A percentile compares a stretch with the other conserved stretches of the same genome.
Evolutionary conservation across 441 rosid genomes (phyloP).

Genomic region (Lepidium campestre): DNA sequence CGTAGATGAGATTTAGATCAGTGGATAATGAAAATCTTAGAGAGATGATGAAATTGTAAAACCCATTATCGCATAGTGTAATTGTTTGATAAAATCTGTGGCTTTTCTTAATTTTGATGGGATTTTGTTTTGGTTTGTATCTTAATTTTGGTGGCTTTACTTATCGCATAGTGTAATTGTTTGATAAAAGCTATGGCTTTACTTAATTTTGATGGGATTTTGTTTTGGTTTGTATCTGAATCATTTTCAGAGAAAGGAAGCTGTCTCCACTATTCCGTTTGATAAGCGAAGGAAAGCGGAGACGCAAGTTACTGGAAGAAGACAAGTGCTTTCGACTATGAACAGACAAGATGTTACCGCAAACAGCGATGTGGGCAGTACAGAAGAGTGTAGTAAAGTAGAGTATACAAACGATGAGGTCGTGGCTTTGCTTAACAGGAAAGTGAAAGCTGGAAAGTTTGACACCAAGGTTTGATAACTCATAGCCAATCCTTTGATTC

Average conservation of each 20-base stretch:
- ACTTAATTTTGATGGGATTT: neutral
- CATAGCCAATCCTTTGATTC: neutral
- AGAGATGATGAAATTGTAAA: neutral
- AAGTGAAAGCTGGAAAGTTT: slow-evolving; percentile 60
- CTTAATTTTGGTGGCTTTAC: too few species aligned
- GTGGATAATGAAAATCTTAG: too few species aligned
- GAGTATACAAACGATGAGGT: slow-evolving; percentile 78
- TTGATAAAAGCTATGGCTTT: neutral
- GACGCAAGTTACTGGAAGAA: slow-evolving; percentile 36
- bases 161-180: neutral
- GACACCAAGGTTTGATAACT: slow-evolving; percentile 66
- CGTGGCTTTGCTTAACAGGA: slow-evolving; percentile 66
- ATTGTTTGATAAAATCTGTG: neutral
- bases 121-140: neutral
- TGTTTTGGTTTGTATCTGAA: neutral
- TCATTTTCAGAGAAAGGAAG: slow-evolving; percentile 56
- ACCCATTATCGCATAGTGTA: too few species aligned
- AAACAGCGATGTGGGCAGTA: slow-evolving; percentile 34
- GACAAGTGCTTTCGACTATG: slow-evolving; percentile 49
- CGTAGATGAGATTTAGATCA: neutral
- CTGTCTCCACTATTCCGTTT: slow-evolving; percentile 38
- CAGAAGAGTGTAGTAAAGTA: slow-evolving; percentile 39
- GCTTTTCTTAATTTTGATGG: too few species aligned
- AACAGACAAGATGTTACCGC: slow-evolving; percentile 47
- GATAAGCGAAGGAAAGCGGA: slow-evolving; percentile 62